phyloP scores from a whole-genome alignment of 2,329 filamentous ascomycete genomes.

The Sporothrix inflata region DNA sequence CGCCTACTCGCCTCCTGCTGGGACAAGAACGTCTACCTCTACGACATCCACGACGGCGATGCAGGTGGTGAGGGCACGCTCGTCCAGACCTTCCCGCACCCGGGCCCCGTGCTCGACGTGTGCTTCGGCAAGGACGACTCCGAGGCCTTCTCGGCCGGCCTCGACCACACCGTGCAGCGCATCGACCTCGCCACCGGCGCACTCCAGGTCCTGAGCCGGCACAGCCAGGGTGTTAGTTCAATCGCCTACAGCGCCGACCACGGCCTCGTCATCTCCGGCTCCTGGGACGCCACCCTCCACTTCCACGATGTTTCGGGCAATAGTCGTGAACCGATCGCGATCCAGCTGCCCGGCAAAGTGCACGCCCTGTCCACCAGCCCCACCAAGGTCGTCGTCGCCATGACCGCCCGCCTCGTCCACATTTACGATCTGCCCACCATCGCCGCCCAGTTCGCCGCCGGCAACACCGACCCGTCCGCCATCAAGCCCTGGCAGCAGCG shows the following conservation, averaged over 20 bases:
- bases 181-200: conserved; percentile 73
- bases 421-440: conserved; percentile 87
- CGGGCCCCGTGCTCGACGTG: conserved; percentile 84
- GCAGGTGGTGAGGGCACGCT: conserved; percentile 64
- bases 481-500: conserved; percentile 88
- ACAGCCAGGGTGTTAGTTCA: conserved; percentile 77
- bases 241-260: conserved; percentile 80
- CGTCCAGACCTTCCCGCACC: conserved; percentile 74
- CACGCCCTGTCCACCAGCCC: conserved; percentile 80
- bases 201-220: conserved; percentile 75
- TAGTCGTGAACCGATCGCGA: conserved; percentile 54
- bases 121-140: conserved; percentile 84
- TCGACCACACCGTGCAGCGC: conserved; percentile 83
- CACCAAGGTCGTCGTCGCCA: conserved; percentile 88
- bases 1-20: conserved; percentile 90
- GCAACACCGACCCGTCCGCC: conserved; percentile 47
- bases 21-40: conserved; percentile 90
- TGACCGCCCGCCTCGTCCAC: conserved; percentile 90
- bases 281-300: conserved; percentile 91
- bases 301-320: conserved; percentile 65
- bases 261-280: conserved; percentile 82
- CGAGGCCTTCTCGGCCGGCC: conserved; percentile 81
- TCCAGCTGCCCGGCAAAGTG: conserved; percentile 81
- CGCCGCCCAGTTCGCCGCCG: conserved; percentile 55
- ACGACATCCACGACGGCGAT: conserved; percentile 67